Conservation (phyloP, 2,329 filamentous ascomycete species). For the Elsinoe perseae region DNA sequence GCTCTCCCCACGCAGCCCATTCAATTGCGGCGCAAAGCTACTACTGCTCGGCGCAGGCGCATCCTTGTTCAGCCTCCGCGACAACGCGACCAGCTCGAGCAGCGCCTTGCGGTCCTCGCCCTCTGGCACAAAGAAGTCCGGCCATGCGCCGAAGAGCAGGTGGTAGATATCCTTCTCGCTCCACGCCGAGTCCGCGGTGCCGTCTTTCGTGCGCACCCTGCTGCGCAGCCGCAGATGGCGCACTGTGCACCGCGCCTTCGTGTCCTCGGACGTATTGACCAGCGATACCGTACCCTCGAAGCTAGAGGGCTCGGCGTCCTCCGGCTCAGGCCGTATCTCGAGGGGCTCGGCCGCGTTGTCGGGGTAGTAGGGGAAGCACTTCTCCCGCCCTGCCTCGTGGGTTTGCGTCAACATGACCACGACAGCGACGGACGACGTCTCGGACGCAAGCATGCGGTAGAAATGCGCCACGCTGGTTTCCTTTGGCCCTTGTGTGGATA, state of each 20-base stretch:
- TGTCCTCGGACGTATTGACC: conserved; percentile 47
- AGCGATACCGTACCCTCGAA: conserved; percentile 64
- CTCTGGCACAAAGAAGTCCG: conserved; percentile 77
- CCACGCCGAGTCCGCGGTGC: conserved; percentile 30
- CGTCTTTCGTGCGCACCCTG: conserved; percentile 34
- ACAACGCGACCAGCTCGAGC: conserved; percentile 61
- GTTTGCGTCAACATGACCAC: conserved; percentile 94
- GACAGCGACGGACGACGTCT: conserved; percentile 58
- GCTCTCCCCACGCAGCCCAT: background rate
- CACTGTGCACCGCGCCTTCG: conserved; percentile 56
- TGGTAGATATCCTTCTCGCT: conserved; percentile 67
- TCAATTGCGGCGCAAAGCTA: background rate
- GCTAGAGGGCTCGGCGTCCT: conserved; percentile 28
- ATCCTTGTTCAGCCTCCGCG: conserved; percentile 47
- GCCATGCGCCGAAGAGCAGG: conserved; percentile 79
- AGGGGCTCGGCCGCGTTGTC: conserved; percentile 30
- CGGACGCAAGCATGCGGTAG: conserved; percentile 92
- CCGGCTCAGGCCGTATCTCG: conserved; percentile 22
- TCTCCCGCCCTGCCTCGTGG: conserved; percentile 66
- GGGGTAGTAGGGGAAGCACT: conserved; percentile 87
- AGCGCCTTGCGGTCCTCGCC: conserved; percentile 60
- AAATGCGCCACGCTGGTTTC: conserved; percentile 67
- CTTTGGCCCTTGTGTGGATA: conserved; percentile 85
- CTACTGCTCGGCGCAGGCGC: conserved; percentile 26
- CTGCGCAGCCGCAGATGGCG: conserved; percentile 56